These are phyloP conservation scores for Tripidium arundinaceum DNA, from an alignment of 202 grass and related monocot species.

Conservation along the genomic window DNA sequence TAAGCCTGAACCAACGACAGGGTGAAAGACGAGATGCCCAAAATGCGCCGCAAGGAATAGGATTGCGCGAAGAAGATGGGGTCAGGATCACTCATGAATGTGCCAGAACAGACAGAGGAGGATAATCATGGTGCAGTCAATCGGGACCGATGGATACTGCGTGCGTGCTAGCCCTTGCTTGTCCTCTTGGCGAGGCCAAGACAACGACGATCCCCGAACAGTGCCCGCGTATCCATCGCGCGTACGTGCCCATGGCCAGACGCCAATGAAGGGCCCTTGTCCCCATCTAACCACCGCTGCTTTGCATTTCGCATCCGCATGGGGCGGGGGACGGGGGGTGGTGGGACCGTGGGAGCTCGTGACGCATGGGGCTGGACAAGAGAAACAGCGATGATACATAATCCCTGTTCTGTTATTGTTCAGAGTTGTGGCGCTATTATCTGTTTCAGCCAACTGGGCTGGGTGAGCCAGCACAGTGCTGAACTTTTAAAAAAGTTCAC, in stretches of 20 bases:
- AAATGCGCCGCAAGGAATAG: too few relatives aligned
- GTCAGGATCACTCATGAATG: too few relatives aligned
- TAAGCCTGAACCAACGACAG: too few relatives aligned
- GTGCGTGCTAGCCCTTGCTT: not conserved
- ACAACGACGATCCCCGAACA: not conserved
- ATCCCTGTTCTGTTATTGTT: too few relatives aligned
- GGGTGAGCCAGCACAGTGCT: too few relatives aligned
- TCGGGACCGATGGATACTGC: not conserved
- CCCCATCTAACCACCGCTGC: constrained; percentile 33
- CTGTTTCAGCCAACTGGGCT: too few relatives aligned
- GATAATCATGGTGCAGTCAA: not conserved
- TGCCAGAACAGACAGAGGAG: not conserved
- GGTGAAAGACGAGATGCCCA: too few relatives aligned
- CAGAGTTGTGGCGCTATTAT: too few relatives aligned
- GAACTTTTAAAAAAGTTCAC: too few relatives aligned
- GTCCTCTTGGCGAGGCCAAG: not conserved
- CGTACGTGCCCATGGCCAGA: constrained; percentile 6
- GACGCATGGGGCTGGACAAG: not conserved
- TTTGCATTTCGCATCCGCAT: not conserved
- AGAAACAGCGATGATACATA: too few relatives aligned
- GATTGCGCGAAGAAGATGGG: too few relatives aligned
- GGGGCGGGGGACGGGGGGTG: too few relatives aligned
- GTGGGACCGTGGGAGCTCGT: not conserved
- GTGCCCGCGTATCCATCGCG: not conserved
- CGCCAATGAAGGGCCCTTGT: constrained; percentile 13